Evolutionary conservation across 352 stramenopile species (phyloP).

Genomic region (Phytophthora litchii): DNA sequence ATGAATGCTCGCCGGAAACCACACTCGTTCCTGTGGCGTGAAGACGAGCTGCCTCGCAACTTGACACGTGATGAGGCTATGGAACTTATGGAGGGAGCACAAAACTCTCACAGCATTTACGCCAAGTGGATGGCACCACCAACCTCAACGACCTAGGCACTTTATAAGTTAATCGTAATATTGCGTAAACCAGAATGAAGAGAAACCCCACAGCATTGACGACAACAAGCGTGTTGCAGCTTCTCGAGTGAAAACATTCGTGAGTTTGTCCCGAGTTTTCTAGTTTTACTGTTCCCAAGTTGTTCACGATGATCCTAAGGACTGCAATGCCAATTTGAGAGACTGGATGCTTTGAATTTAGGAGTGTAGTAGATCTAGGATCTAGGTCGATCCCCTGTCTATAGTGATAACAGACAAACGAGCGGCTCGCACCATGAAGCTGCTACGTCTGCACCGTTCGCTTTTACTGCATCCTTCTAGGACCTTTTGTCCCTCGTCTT

Average conservation of each 20-base stretch:
- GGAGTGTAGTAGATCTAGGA: too few relatives aligned
- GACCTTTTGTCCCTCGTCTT: constrained; percentile 5
- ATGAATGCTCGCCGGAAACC: constrained; percentile 56
- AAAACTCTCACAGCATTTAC: constrained; percentile 33
- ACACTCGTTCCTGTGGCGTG: constrained; percentile 49
- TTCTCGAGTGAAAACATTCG: too few relatives aligned
- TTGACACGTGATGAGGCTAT: constrained; percentile 35
- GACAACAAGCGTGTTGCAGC: constrained; percentile 5
- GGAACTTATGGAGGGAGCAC: constrained; percentile 36
- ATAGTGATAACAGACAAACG: constrained; percentile 18
- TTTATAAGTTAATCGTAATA: constrained; percentile 32
- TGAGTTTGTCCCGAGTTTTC: too few relatives aligned
- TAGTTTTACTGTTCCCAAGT: too few relatives aligned
- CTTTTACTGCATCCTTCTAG: constrained; percentile 1
- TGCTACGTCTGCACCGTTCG: constrained; percentile 10
- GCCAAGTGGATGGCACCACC: constrained; percentile 42
- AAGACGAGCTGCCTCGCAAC: constrained; percentile 33
- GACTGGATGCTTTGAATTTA: too few relatives aligned
- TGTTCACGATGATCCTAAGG: too few relatives aligned
- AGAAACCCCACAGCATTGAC: not conserved
- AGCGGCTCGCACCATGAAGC: constrained; percentile 10
- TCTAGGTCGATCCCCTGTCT: constrained; percentile 9
- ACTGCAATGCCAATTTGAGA: too few relatives aligned
- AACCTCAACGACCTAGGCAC: constrained; percentile 3
- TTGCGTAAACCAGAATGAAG: constrained; percentile 8